Evolutionary conservation across 1,284 basidiomycete species (phyloP).

Genomic region (Polyporus tsugae): DNA sequence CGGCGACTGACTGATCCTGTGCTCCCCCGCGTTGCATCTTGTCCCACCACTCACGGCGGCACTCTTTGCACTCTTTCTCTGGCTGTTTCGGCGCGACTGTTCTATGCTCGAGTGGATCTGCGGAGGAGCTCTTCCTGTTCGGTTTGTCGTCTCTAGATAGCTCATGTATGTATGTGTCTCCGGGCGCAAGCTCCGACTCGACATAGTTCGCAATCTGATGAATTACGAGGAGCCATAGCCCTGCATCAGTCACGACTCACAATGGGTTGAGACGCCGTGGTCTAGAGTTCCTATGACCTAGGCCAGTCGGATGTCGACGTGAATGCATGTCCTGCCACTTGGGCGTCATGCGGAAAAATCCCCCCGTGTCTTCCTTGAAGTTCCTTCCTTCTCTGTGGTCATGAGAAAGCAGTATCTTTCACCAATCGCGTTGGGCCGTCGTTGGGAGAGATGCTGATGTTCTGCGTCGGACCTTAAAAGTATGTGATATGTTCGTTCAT

Average conservation of each 20-base stretch:
- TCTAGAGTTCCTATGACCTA: constrained; percentile 5
- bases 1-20: constrained; percentile 42
- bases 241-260: neutral
- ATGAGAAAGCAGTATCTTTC: constrained; percentile 12
- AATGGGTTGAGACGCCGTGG: constrained; percentile 2
- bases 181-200: neutral
- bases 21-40: neutral
- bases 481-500: neutral
- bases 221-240: neutral
- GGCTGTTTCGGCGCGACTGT: neutral
- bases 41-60: constrained; percentile 1
- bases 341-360: constrained; percentile 2
- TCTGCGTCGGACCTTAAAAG: constrained; percentile 1
- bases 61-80: constrained; percentile 1
- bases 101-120: neutral
- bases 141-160: neutral
- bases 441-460: neutral
- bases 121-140: neutral
- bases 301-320: constrained; percentile 3
- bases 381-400: neutral
- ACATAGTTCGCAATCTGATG: constrained; percentile 3
- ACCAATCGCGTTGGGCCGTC: constrained; percentile 6
- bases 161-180: neutral
- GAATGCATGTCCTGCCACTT: neutral
- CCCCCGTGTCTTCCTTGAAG: constrained; percentile 3